Percentiles rank a stretch among this genome's conserved stretches.
phyloP scores from a whole-genome alignment of 1,284 basidiomycete species.

The Fomes fomentarius region DNA sequence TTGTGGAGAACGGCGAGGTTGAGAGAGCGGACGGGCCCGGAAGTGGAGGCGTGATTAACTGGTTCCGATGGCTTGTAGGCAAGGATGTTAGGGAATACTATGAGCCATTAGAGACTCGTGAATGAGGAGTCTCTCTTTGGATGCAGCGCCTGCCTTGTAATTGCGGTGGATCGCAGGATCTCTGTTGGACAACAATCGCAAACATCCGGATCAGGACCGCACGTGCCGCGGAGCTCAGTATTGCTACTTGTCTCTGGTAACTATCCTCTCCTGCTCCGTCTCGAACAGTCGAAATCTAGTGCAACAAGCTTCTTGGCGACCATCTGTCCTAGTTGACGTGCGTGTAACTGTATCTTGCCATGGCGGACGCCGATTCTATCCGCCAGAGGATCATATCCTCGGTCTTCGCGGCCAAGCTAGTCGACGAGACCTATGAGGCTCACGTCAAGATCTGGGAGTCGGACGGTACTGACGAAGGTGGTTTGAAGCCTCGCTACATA shows the following conservation, averaged over 20 bases:
- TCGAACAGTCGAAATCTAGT: too few relatives aligned
- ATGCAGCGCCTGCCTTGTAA: too few relatives aligned
- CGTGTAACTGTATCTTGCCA: slow-evolving; percentile 33
- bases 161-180: too few relatives aligned
- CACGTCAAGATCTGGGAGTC: slow-evolving; percentile 93
- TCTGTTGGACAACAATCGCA: slow-evolving; percentile 29
- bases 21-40: slow-evolving; percentile 27
- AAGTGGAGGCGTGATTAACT: slow-evolving; percentile 20
- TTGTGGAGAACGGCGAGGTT: slow-evolving; percentile 70
- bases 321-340: too few relatives aligned
- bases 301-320: too few relatives aligned
- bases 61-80: slow-evolving; percentile 15
- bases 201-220: slow-evolving; percentile 13
- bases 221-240: too few relatives aligned
- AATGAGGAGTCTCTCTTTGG: neutral
- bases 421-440: slow-evolving; percentile 80
- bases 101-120: slow-evolving; percentile 26
- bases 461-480: slow-evolving; percentile 61
- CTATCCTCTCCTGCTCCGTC: too few relatives aligned
- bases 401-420: slow-evolving; percentile 74
- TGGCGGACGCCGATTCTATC: slow-evolving; percentile 58
- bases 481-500: slow-evolving; percentile 83
- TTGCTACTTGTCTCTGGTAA: too few relatives aligned
- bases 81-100: slow-evolving; percentile 28
- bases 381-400: slow-evolving; percentile 80